Evolutionary conservation across 257 asterid species (phyloP).

Genomic region (Jacaranda copaia): DNA sequence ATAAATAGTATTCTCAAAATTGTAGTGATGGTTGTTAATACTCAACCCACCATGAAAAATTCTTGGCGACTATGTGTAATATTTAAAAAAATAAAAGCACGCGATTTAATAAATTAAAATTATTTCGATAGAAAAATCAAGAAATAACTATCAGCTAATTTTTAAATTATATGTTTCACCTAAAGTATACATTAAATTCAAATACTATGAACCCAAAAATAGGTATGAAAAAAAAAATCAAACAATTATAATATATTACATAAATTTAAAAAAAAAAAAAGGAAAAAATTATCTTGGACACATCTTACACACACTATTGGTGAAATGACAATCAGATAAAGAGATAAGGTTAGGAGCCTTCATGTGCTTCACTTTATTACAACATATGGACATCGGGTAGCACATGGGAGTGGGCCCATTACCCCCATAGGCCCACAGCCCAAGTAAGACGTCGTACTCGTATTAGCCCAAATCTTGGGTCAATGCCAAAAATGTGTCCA

Average conservation of each 20-base stretch:
- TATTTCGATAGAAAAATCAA: too few species aligned
- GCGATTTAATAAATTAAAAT: too few species aligned
- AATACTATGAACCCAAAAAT: background rate
- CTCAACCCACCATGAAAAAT: background rate
- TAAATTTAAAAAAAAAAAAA: background rate
- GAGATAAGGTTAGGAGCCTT: constrained; percentile 46
- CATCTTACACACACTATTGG: background rate
- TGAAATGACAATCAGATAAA: constrained; percentile 34
- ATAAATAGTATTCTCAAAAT: too few species aligned
- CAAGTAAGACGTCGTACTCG: constrained; percentile 29
- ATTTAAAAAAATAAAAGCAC: too few species aligned
- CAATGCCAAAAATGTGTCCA: constrained; percentile 40
- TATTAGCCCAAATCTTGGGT: constrained; percentile 13
- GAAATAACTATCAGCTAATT: too few species aligned
- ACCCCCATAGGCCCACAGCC: constrained; percentile 42
- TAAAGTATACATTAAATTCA: background rate
- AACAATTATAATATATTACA: background rate
- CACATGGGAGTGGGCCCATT: constrained; percentile 49
- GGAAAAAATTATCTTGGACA: background rate
- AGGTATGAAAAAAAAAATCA: background rate
- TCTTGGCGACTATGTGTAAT: background rate
- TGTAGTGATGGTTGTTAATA: background rate
- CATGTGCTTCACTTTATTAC: constrained; percentile 45
- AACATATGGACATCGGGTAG: constrained; percentile 36
- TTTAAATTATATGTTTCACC: background rate